Evolutionary conservation across 129 eudicot genomes (phyloP).

Genomic region (Pulicaria dysenterica): DNA sequence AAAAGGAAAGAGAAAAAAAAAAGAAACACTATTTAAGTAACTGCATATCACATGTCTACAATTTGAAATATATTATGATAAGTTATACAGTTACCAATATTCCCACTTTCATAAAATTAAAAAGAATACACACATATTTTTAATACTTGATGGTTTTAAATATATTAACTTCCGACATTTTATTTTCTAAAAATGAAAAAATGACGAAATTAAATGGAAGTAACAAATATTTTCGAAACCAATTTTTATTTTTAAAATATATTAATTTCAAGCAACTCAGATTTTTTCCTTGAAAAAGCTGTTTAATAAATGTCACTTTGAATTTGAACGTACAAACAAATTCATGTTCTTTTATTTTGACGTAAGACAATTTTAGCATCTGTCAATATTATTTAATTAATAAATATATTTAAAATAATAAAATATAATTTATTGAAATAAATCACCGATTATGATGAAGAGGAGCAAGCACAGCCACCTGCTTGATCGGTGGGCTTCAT

Average conservation of each 20-base stretch:
- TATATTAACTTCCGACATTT: too few relatives aligned
- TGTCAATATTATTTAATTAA: neutral
- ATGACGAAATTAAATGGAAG: too few relatives aligned
- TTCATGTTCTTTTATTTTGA: neutral
- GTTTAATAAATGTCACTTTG: neutral
- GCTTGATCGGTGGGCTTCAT: conserved; percentile 35
- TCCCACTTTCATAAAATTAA: too few relatives aligned
- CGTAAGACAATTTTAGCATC: neutral
- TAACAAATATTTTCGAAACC: too few relatives aligned
- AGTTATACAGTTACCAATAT: neutral
- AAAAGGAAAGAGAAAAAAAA: neutral
- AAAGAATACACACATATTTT: too few relatives aligned
- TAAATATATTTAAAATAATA: neutral
- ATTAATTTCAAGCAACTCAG: neutral
- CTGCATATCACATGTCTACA: conserved; percentile 8
- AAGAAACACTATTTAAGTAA: neutral
- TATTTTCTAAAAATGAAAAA: too few relatives aligned
- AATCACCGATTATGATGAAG: conserved; percentile 6
- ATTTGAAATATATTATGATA: neutral
- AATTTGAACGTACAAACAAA: neutral
- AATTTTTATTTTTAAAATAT: too few relatives aligned
- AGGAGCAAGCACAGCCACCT: conserved; percentile 25
- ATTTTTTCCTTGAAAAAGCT: neutral
- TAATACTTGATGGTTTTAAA: too few relatives aligned
- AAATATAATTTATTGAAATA: neutral